These are phyloP conservation scores for Vitellaria paradoxa DNA, from an alignment of 179 eudicot species.

Conservation along the genomic window DNA sequence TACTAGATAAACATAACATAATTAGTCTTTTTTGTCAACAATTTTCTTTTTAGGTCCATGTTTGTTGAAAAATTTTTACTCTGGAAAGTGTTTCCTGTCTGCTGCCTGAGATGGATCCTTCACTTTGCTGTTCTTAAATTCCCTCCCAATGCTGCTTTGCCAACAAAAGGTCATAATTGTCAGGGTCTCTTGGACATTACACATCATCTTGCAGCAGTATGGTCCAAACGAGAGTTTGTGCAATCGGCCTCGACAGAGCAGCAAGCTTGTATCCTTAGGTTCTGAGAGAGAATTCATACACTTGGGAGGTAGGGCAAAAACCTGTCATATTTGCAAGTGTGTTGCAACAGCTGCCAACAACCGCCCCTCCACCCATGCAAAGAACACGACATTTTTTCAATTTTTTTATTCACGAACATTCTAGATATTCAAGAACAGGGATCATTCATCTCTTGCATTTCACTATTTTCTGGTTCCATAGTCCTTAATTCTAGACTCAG, in stretches of 20 bases:
- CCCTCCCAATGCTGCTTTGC: conserved; percentile 46
- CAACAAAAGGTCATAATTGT: conserved; percentile 38
- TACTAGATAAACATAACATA: not conserved
- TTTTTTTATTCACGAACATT: conserved; percentile 1
- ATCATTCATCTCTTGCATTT: not conserved
- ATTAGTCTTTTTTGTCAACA: not conserved
- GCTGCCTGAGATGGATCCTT: conserved; percentile 93
- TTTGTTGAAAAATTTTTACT: conserved; percentile 73
- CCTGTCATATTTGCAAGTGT: not conserved
- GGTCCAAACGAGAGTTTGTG: conserved; percentile 85
- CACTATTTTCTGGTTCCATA: not conserved
- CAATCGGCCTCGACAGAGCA: conserved; percentile 84
- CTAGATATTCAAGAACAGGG: not conserved
- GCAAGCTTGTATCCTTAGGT: conserved; percentile 82
- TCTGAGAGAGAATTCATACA: not conserved
- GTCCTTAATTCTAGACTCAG: conserved; percentile 48
- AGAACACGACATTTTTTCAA: not conserved
- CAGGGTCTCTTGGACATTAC: conserved; percentile 42
- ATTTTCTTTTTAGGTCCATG: conserved; percentile 52
- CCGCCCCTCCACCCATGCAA: not conserved
- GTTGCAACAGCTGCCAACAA: not conserved
- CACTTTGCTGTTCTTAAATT: conserved; percentile 78
- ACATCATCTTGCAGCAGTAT: conserved; percentile 56
- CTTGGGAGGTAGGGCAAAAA: not conserved
- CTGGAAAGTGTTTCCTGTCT: conserved; percentile 81